A percentile compares a stretch with the other conserved stretches of the same genome.
Conservation (phyloP, 2,329 filamentous ascomycete species). For the Aspergillus tamarii region DNA sequence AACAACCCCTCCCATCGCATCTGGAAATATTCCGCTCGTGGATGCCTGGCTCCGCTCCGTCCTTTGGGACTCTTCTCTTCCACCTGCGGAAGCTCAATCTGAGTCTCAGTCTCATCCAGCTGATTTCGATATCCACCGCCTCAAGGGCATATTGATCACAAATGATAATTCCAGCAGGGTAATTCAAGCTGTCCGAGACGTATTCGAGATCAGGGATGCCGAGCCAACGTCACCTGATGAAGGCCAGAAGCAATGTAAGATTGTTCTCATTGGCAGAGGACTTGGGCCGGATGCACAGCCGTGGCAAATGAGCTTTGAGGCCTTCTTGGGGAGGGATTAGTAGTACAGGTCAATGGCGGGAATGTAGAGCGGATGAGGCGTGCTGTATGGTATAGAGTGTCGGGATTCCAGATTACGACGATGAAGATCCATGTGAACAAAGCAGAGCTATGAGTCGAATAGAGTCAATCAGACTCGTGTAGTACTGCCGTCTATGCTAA, state of each 20-base stretch:
- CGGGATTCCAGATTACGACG: background rate
- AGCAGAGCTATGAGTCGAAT: background rate
- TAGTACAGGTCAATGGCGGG: slow-evolving; percentile 7
- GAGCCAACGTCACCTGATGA: slow-evolving; percentile 26
- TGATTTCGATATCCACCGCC: slow-evolving; percentile 79
- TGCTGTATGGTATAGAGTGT: background rate
- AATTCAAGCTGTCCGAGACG: slow-evolving; percentile 86
- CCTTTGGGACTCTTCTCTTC: slow-evolving; percentile 70
- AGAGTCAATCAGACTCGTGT: background rate
- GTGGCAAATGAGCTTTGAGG: slow-evolving; percentile 42
- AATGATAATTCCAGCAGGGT: slow-evolving; percentile 70
- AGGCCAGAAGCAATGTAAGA: slow-evolving; percentile 41
- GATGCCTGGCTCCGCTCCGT: slow-evolving; percentile 82
- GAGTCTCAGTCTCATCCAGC: slow-evolving; percentile 22
- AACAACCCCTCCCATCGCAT: slow-evolving; percentile 62
- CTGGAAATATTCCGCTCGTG: slow-evolving; percentile 63
- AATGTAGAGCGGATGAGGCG: background rate
- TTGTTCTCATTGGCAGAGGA: slow-evolving; percentile 52
- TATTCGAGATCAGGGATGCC: slow-evolving; percentile 85
- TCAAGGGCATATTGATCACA: slow-evolving; percentile 78
- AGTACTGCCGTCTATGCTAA: background rate
- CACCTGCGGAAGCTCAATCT: slow-evolving; percentile 12
- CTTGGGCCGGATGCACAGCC: slow-evolving; percentile 36
- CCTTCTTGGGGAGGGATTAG: slow-evolving; percentile 25
- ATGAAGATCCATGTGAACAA: background rate